These are phyloP conservation scores for Botrytis elliptica DNA, from an alignment of 2,329 filamentous ascomycete species.

Conservation along the genomic window DNA sequence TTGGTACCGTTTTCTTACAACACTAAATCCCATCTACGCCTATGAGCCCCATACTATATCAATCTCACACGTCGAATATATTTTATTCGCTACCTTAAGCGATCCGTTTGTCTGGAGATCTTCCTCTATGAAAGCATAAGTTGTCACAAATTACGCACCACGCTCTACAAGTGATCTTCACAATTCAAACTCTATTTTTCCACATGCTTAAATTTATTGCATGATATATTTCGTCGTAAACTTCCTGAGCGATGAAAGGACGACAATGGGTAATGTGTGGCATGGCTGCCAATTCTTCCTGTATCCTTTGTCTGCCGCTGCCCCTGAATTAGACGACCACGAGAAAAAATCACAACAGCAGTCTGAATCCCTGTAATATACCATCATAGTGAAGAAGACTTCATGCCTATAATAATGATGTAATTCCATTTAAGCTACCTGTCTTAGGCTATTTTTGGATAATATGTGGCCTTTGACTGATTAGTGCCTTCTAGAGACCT, in stretches of 20 bases:
- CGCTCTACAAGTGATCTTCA: background rate
- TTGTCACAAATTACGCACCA: background rate
- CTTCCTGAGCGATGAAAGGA: background rate
- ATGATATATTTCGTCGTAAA: fast-evolving
- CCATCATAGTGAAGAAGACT: background rate
- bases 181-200: background rate
- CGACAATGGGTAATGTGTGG: background rate
- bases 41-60: background rate
- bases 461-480: background rate
- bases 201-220: background rate
- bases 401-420: background rate
- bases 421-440: background rate
- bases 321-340: background rate
- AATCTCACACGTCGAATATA: background rate
- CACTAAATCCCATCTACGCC: background rate
- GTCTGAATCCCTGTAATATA: background rate
- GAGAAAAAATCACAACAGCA: background rate
- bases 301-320: background rate
- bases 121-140: background rate
- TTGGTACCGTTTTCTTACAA: background rate
- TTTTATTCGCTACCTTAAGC: background rate
- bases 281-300: background rate
- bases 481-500: background rate
- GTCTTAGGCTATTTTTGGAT: background rate
- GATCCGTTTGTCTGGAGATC: background rate